A percentile compares a stretch with the other conserved stretches of the same genome.
Conservation (phyloP, 2,329 filamentous ascomycete species). For the Huntiella savannae region DNA sequence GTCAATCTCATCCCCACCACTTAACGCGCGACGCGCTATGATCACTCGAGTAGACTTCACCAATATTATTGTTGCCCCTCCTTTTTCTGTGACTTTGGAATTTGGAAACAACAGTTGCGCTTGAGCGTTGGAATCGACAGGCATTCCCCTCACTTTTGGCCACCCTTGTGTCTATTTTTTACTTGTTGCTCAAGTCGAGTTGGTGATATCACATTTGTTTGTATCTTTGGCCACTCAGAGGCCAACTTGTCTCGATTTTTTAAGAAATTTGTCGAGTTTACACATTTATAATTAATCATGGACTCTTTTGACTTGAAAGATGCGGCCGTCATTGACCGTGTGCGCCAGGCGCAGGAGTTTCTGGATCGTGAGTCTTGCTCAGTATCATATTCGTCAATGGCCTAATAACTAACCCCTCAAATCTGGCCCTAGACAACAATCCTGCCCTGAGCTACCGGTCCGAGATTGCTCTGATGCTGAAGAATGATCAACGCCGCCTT, state of each 20-base stretch:
- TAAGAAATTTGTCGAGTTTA: no score
- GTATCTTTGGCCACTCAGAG: no score
- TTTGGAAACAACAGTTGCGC: neutral
- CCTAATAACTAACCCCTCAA: neutral
- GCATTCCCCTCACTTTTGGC: constrained; percentile 1
- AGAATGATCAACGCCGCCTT: constrained; percentile 45
- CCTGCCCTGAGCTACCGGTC: constrained; percentile 60
- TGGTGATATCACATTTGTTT: no score
- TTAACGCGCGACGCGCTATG: constrained; percentile 11
- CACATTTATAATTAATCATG: constrained; percentile 28
- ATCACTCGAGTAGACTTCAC: neutral
- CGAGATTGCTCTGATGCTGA: constrained; percentile 64
- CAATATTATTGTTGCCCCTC: constrained; percentile 5
- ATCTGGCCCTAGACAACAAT: constrained; percentile 25
- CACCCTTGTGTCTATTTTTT: neutral
- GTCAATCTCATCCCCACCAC: constrained; percentile 4
- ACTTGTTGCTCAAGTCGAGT: neutral
- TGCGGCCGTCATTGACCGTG: constrained; percentile 64
- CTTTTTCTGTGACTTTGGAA: constrained; percentile 1
- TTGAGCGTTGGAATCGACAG: neutral
- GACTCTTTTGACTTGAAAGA: constrained; percentile 60
- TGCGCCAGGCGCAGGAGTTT: constrained; percentile 79
- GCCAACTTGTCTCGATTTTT: no score
- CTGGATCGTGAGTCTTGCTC: constrained; percentile 53
- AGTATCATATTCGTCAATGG: neutral